Percentiles rank a stretch among this genome's conserved stretches.
phyloP scores from a whole-genome alignment of 2,329 filamentous ascomycete species.

The Akanthomyces uredinophilus region DNA sequence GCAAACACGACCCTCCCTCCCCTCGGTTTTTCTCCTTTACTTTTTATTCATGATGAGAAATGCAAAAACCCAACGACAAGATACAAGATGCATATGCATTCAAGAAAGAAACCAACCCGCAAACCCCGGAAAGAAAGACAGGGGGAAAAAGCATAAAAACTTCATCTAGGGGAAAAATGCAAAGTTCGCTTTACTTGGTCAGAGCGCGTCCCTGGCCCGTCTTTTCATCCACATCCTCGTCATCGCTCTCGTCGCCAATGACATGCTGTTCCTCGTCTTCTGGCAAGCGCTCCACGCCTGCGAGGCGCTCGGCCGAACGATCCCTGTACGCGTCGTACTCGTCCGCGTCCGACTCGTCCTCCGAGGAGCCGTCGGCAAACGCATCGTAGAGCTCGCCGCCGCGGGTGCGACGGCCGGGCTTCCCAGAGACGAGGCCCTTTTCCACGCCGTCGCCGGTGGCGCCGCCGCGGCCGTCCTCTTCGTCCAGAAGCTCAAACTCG shows the following conservation, averaged over 20 bases:
- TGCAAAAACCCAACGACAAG: no score
- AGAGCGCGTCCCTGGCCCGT: neutral
- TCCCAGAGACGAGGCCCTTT: constrained; percentile 38
- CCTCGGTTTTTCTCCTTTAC: no score
- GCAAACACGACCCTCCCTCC: no score
- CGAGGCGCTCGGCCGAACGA: constrained; percentile 26
- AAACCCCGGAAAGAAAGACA: neutral
- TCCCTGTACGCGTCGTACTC: constrained; percentile 42
- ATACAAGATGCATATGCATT: no score
- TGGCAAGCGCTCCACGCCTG: constrained; percentile 15
- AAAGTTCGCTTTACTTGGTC: neutral
- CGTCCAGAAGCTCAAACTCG: constrained; percentile 89
- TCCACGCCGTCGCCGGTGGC: constrained; percentile 50
- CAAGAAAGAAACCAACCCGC: no score
- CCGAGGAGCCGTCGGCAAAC: constrained; percentile 80
- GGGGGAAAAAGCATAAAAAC: neutral
- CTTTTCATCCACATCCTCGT: constrained; percentile 23
- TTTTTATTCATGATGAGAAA: no score
- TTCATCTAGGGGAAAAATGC: neutral
- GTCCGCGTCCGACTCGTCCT: constrained; percentile 45
- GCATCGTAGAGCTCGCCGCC: constrained; percentile 96
- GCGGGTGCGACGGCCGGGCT: constrained; percentile 47
- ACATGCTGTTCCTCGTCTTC: constrained; percentile 44
- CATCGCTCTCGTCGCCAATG: constrained; percentile 43
- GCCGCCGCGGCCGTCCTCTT: constrained; percentile 62